A percentile compares a stretch with the other conserved stretches of the same genome.
Evolutionary conservation across 192 early-diverging fungal genomes (phyloP).

Genomic region (Coemansia sp.): DNA sequence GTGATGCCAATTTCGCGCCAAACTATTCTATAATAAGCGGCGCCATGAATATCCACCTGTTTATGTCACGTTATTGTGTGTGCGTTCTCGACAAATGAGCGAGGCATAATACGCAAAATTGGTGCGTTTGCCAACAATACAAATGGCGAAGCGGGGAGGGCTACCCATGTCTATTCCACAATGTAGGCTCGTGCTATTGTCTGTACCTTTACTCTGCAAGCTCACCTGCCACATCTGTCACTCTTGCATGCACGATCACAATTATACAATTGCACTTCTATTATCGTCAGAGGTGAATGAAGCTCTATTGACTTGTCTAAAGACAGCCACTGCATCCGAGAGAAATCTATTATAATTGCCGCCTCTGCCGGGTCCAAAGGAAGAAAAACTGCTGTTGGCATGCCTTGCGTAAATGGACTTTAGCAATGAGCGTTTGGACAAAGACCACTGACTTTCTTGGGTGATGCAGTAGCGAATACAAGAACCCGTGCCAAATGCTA

Average conservation of each 20-base stretch:
- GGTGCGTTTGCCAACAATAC: neutral
- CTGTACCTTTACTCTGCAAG: neutral
- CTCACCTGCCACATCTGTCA: neutral
- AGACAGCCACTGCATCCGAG: neutral
- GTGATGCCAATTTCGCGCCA: neutral
- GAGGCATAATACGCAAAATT: neutral
- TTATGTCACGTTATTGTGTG: neutral
- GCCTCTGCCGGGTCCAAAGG: no score
- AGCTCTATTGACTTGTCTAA: neutral
- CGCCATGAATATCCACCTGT: neutral
- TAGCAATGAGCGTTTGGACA: no score
- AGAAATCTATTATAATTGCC: neutral
- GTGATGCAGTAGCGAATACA: no score
- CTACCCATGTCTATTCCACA: neutral
- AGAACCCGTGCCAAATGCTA: no score
- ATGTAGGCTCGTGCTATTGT: neutral
- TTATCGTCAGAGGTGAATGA: neutral
- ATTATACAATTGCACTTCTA: neutral
- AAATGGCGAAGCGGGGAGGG: neutral
- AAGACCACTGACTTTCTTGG: no score
- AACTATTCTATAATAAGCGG: neutral
- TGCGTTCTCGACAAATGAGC: neutral
- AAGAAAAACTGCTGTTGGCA: no score
- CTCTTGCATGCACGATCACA: neutral
- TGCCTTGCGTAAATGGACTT: no score